These are phyloP conservation scores for Podosphaera fusca DNA, from an alignment of 2,329 filamentous ascomycete genomes.

Conservation along the genomic window DNA sequence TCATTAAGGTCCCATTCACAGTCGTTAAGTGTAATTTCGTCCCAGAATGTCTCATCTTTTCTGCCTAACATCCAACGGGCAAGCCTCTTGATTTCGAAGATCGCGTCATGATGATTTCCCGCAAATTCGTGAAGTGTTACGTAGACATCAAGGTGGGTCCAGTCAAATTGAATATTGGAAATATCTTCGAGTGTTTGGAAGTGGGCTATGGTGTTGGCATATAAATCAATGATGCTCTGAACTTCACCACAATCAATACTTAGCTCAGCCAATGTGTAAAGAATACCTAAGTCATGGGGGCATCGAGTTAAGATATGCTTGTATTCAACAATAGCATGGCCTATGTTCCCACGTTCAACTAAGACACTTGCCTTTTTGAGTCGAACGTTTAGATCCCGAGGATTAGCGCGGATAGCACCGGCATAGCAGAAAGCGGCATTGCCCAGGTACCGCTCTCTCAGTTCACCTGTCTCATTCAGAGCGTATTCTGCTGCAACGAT, in stretches of 20 bases:
- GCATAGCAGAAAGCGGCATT: constrained; percentile 36
- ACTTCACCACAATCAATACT: constrained; percentile 16
- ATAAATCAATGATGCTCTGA: constrained; percentile 15
- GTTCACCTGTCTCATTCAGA: constrained; percentile 1
- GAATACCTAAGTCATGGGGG: constrained; percentile 23
- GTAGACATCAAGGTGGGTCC: constrained; percentile 72
- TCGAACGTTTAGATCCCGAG: constrained; percentile 27
- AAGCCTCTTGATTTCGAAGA: constrained; percentile 45
- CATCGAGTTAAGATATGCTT: constrained; percentile 25
- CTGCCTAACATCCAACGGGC: constrained; percentile 68
- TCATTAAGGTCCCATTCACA: constrained; percentile 70
- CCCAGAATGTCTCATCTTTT: constrained; percentile 54
- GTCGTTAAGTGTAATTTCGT: constrained; percentile 46
- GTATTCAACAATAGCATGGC: constrained; percentile 33
- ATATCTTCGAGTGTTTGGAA: constrained; percentile 6
- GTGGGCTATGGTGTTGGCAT: constrained; percentile 14
- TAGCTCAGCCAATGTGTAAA: constrained; percentile 16
- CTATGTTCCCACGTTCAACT: constrained; percentile 29
- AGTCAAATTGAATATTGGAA: constrained; percentile 19
- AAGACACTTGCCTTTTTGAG: constrained; percentile 35
- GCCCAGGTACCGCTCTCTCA: constrained; percentile 11
- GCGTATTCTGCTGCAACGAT: constrained; percentile 17
- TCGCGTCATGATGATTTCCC: constrained; percentile 38
- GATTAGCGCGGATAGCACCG: constrained; percentile 33
- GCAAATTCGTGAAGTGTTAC: constrained; percentile 53